Percentiles rank a stretch among this genome's conserved stretches.
These are phyloP conservation scores for Didymosphaeria variabile DNA, from an alignment of 2,329 filamentous ascomycete genomes.

Conservation along the genomic window DNA sequence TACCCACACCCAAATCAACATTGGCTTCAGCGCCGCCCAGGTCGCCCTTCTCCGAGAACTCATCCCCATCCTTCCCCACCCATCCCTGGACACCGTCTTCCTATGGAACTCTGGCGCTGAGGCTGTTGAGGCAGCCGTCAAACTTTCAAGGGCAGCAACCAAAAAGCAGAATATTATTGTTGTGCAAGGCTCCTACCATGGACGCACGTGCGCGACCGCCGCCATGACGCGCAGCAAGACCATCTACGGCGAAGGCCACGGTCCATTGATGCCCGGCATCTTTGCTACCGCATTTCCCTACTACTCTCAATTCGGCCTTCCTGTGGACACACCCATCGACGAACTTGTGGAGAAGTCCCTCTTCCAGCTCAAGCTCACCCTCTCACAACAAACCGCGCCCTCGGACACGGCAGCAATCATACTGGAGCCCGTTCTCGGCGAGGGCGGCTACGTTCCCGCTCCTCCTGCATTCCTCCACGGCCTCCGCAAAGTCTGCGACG, in stretches of 20 bases:
- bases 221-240: conserved; percentile 44
- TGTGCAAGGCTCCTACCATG: conserved; percentile 44
- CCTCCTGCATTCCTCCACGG: conserved; percentile 42
- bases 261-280: conserved; percentile 41
- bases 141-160: conserved; percentile 38
- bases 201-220: conserved; percentile 40
- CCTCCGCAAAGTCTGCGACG: conserved; percentile 54
- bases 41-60: conserved; percentile 39
- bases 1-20: conserved; percentile 42
- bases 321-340: conserved; percentile 34
- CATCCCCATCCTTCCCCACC: conserved; percentile 39
- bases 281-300: conserved; percentile 42
- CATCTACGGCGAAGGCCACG: conserved; percentile 42
- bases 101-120: conserved; percentile 44
- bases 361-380: conserved; percentile 36
- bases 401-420: conserved; percentile 42
- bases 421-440: conserved; percentile 39
- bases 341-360: conserved; percentile 36
- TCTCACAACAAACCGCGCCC: conserved; percentile 39
- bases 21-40: conserved; percentile 41
- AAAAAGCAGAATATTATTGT: conserved; percentile 45
- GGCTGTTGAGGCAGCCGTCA: conserved; percentile 41
- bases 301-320: conserved; percentile 39
- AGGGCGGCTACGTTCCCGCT: conserved; percentile 42
- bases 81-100: conserved; percentile 40